Conservation (phyloP, 163 green algal genomes). For the Trebouxiophyceae sp. region DNA sequence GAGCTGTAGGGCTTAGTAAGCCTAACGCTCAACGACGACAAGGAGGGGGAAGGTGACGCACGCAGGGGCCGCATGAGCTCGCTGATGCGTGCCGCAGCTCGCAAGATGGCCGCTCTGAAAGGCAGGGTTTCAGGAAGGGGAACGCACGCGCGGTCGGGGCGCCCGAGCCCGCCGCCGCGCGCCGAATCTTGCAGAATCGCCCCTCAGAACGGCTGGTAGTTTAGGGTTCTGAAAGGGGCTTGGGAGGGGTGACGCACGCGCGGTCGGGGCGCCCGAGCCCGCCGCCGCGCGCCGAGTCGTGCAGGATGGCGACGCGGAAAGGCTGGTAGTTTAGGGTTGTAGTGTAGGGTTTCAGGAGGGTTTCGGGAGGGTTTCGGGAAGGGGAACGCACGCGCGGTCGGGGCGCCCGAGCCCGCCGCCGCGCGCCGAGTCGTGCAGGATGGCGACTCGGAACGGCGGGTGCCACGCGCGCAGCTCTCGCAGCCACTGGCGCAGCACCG, state of each 20-base stretch:
- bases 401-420: background rate
- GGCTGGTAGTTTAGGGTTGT: conserved; percentile 41
- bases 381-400: background rate
- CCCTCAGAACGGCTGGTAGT: conserved; percentile 61
- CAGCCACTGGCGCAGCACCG: conserved; percentile 92
- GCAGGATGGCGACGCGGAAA: conserved; percentile 64
- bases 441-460: conserved; percentile 58
- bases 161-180: background rate
- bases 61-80: background rate
- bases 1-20: too few species aligned
- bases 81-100: conserved; percentile 23
- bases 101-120: conserved; percentile 63
- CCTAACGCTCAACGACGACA: too few species aligned
- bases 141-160: conserved; percentile 2
- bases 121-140: too few species aligned
- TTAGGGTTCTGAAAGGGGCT: conserved; percentile 56
- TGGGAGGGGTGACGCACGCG: conserved; percentile 2
- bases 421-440: conserved; percentile 51
- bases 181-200: conserved; percentile 54
- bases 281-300: conserved; percentile 26
- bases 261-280: background rate
- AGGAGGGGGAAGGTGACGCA: too few species aligned
- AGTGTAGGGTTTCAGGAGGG: too few species aligned
- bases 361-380: background rate
- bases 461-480: conserved; percentile 80